These are phyloP conservation scores for Pyrenophora graminea DNA, from an alignment of 2,329 filamentous ascomycete genomes.

Conservation along the genomic window DNA sequence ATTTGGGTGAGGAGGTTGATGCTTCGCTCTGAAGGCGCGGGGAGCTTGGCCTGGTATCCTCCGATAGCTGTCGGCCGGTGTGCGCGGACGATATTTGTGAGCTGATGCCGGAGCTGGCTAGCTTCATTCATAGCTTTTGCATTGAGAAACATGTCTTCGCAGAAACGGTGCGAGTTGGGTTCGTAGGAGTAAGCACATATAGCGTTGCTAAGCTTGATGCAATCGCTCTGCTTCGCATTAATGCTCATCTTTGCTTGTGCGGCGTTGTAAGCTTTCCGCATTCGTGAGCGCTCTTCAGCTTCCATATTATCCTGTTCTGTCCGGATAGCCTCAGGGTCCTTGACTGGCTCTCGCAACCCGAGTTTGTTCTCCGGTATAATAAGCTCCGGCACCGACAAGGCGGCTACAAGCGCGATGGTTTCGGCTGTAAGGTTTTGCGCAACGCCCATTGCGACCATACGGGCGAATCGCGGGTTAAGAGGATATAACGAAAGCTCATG, in stretches of 20 bases:
- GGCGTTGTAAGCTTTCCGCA: conserved; percentile 67
- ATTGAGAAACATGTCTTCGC: conserved; percentile 80
- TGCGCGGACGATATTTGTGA: conserved; percentile 76
- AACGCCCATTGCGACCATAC: conserved; percentile 88
- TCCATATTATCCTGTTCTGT: conserved; percentile 70
- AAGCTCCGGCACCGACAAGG: conserved; percentile 83
- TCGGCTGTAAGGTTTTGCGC: conserved; percentile 81
- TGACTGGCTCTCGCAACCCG: conserved; percentile 59
- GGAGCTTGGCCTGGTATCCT: conserved; percentile 55
- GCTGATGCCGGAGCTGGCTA: conserved; percentile 78
- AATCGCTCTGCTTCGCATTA: conserved; percentile 78
- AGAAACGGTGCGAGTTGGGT: conserved; percentile 68
- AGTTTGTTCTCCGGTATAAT: conserved; percentile 83
- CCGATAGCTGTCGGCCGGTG: conserved; percentile 63
- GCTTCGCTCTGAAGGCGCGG: conserved; percentile 65
- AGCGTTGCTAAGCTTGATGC: conserved; percentile 85
- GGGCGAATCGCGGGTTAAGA: conserved; percentile 84
- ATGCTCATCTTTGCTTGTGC: conserved; percentile 79
- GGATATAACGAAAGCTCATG: conserved; percentile 86
- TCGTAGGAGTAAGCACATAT: conserved; percentile 74
- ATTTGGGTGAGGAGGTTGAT: conserved; percentile 86
- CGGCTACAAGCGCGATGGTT: conserved; percentile 85
- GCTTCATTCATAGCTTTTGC: conserved; percentile 87
- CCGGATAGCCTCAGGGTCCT: conserved; percentile 54
- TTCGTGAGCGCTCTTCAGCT: conserved; percentile 69